Base-by-base conservation (phyloP, 768 basidiomycete genomes). In the Lentinula detonsa region DNA sequence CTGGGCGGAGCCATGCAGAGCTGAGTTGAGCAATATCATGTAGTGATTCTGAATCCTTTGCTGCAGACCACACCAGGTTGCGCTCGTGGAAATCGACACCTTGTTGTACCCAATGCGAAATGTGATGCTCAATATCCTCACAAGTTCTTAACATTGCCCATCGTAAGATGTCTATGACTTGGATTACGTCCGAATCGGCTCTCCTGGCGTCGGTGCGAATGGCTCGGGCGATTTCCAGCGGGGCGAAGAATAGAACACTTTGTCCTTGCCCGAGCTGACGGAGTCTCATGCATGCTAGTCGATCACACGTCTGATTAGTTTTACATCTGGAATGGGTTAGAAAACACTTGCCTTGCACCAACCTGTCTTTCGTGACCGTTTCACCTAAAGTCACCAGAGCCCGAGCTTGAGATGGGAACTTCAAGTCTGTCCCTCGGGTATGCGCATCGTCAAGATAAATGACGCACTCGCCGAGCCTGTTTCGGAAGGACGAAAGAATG, bases 361-460 rank as follows among this genome's bases (percentile, higher is more conserved):
- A 28, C 28, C 28, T 28, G 28, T 28, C 28, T 28, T 28, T 28
- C 0, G 77, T 80, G 7, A 84, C 68, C 45, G 76, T 81, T 5
- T 77, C 77, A 0, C 82, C 83, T 1, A 84, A 64, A 2, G 80
- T 82, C 6, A 83, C 80, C 5, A 75, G 78, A 7, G 81, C 79
- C 7, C 76, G 72, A 39, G 70, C 75, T 16, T 71, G 61, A 1
- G 18, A 59, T 0, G 84, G 83, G 35, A 85, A 69, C 46, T 77
- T 83, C 13, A 84, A 68, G 60, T 84, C 83, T 0, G 83, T 85
- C 5, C 83, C 83, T 63, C 82, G 60, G 21, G 75, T 78, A 60
- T 83, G 82, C 0, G 80, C 78, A 54, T 84, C 82, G 52, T 84
- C 82, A 0, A 84, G 76, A 63, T 84, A 84, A 2, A 83, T 65